phyloP scores from a whole-genome alignment of 192 early-diverging fungal species.

The Anaeromyces robustus region DNA sequence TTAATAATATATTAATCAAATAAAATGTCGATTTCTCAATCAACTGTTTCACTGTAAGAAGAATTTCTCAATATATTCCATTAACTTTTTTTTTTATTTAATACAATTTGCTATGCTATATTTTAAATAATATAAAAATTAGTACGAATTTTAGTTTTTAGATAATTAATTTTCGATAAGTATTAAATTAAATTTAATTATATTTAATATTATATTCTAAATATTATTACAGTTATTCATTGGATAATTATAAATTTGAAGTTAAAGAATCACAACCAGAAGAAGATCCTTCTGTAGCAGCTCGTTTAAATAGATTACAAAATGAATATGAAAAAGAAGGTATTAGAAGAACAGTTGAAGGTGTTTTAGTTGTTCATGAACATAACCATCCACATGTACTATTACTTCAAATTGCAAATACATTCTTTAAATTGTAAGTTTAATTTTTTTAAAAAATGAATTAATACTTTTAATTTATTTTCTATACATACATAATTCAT shows the following conservation, averaged over 20 bases:
- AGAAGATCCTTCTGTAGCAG: conserved; percentile 37
- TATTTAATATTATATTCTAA: too few species aligned
- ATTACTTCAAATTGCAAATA: conserved; percentile 56
- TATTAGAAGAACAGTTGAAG: conserved; percentile 54
- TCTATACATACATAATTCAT: too few species aligned
- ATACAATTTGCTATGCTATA: too few species aligned
- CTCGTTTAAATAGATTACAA: conserved; percentile 39
- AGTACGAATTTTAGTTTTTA: too few species aligned
- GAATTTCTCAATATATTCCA: too few species aligned
- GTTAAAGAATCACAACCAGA: conserved; percentile 57
- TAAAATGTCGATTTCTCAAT: background rate
- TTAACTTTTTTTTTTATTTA: too few species aligned
- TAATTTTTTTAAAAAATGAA: too few species aligned
- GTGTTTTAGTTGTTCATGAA: conserved; percentile 57
- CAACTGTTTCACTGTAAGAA: background rate
- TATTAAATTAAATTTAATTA: too few species aligned
- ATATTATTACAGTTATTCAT: conserved; percentile 22
- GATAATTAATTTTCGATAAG: too few species aligned
- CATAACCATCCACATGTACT: conserved; percentile 66
- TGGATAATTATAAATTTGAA: conserved; percentile 50
- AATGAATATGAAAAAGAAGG: conserved; percentile 47
- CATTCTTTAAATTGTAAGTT: conserved; percentile 61
- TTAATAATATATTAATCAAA: too few species aligned
- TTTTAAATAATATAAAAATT: too few species aligned
- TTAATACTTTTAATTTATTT: too few species aligned